phyloP scores from a whole-genome alignment of 352 stramenopile genomes.

The Pythium apleroticum region DNA sequence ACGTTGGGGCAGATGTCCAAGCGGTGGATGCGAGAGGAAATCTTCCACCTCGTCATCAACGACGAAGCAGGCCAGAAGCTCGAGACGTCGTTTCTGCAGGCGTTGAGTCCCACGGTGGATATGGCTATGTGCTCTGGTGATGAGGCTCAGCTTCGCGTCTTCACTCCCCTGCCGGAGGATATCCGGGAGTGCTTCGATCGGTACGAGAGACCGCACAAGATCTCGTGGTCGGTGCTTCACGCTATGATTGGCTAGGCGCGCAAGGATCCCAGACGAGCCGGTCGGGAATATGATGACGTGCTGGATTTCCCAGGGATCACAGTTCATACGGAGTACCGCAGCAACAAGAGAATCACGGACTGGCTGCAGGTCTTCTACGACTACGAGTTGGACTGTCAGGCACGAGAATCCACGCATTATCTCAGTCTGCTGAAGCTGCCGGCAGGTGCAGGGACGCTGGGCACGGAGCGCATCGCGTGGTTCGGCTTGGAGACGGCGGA shows the following conservation, averaged over 20 bases:
- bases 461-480: background rate
- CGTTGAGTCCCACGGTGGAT: background rate
- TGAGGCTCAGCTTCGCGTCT: background rate
- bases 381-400: background rate
- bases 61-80: background rate
- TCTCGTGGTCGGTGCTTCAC: constrained; percentile 4
- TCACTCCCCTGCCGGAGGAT: background rate
- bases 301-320: constrained; percentile 1
- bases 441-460: background rate
- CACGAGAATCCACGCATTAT: background rate
- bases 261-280: background rate
- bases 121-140: background rate
- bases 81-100: background rate
- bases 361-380: background rate
- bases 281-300: background rate
- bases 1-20: background rate
- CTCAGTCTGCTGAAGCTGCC: background rate
- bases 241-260: background rate
- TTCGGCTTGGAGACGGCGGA: background rate
- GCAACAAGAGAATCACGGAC: background rate
- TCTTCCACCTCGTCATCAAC: background rate
- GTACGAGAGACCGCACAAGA: background rate
- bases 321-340: background rate
- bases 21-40: background rate
- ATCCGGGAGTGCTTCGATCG: background rate